Base-by-base conservation (phyloP, 2,329 filamentous ascomycete genomes). In the Lasiodiplodia sp. region DNA sequence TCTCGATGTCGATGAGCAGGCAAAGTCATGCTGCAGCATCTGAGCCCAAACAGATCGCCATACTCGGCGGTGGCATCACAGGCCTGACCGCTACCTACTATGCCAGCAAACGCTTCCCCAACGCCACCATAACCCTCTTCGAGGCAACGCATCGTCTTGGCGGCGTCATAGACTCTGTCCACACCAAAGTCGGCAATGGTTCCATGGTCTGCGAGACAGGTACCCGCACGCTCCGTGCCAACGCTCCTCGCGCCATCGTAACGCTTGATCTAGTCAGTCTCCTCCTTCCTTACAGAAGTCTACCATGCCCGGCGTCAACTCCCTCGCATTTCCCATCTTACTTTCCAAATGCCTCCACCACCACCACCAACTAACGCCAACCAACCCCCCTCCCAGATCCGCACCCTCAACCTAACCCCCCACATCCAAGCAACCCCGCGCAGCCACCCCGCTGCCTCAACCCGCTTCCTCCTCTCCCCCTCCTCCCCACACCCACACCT, bases 41-140 rank as follows among this genome's bases (percentile, higher is more conserved):
- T 7, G 12, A 37, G 16, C 53, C 28, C 47, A 53, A 16, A 11
- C 47, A 16, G 18, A 65, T 65, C 34, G 62, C 62, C 47, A 52
- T 65, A 23, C 44, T 65, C 16, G 62, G 62, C 6, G 62, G 62
- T 31, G 62, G 62, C 18, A 53, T 65, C 62, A 65, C 62, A 7
- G 62, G 47, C 14, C 62, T 65, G 8, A 38, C 62, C 16, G 47
- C 62, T 31, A 31, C 62, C 8, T 65, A 34, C 28, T 65, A 52
- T 14, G 62, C 62, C 25, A 51, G 51, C 62, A 25, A 18, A 14
- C 31, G 51, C n/a, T 65, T 65, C 51, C 62, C 47, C 5, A 25
- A 38, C n/a, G 62, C 62, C 11, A 51, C 31, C 47, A 38, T 65
- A 18, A 37, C 62, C 62, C 47, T 65, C 37, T 65, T 53, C 14